Conservation (phyloP, 257 asterid species). For the Phtheirospermum japonicum region DNA sequence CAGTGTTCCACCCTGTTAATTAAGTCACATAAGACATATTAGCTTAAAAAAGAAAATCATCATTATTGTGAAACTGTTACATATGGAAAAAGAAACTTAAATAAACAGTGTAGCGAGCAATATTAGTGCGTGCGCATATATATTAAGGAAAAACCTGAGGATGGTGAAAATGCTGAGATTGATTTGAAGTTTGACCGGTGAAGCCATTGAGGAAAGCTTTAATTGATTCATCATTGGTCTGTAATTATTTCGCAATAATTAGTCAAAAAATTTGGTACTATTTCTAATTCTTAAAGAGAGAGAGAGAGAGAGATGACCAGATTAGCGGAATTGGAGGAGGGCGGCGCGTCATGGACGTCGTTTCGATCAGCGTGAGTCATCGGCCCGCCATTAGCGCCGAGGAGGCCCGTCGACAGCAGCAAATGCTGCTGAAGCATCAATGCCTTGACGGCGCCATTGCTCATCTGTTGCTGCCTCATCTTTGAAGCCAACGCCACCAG, state of each 20-base stretch:
- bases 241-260: constrained; percentile 18
- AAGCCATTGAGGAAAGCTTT: constrained; percentile 72
- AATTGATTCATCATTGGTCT: constrained; percentile 61
- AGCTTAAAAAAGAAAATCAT: background rate
- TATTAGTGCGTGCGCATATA: too few relatives aligned
- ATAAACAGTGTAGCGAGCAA: background rate
- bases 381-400: constrained; percentile 26
- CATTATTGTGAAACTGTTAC: background rate
- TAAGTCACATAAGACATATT: background rate
- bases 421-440: constrained; percentile 71
- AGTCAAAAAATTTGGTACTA: background rate
- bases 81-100: background rate
- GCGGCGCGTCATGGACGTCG: constrained; percentile 39
- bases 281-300: background rate
- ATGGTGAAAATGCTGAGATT: constrained; percentile 56
- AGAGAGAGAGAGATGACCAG: constrained; percentile 36
- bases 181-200: constrained; percentile 64
- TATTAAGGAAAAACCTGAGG: background rate
- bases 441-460: constrained; percentile 51
- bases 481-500: too few relatives aligned
- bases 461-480: constrained; percentile 70
- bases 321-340: constrained; percentile 46
- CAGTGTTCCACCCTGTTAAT: constrained; percentile 23
- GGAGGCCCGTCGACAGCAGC: constrained; percentile 27
- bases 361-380: constrained; percentile 26